A percentile compares a stretch with the other conserved stretches of the same genome.
phyloP scores from a whole-genome alignment of 2,329 filamentous ascomycete species.

The Aspergillus tanneri region DNA sequence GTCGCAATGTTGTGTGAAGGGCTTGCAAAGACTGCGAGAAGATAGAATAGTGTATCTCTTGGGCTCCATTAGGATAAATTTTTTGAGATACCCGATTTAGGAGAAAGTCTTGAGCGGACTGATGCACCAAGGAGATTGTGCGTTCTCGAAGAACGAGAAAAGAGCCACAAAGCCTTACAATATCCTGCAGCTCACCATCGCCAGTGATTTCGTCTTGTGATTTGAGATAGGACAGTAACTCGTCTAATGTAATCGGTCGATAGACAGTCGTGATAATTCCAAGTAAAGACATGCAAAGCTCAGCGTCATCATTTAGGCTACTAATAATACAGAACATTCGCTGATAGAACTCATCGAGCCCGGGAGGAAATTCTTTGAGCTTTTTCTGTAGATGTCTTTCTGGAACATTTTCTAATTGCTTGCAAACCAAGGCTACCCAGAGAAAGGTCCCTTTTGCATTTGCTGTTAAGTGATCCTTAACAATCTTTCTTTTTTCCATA shows the following conservation, averaged over 20 bases:
- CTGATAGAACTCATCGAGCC: conserved; percentile 21
- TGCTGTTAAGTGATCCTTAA: conserved; percentile 22
- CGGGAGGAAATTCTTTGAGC: conserved; percentile 11
- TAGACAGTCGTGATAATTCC: conserved; percentile 29
- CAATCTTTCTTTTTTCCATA: conserved; percentile 7
- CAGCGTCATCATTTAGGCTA: conserved; percentile 25
- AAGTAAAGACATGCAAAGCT: conserved; percentile 39
- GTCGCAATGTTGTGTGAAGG: conserved; percentile 30
- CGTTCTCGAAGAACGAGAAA: conserved; percentile 21
- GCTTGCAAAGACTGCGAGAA: conserved; percentile 36
- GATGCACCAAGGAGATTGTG: conserved; percentile 27
- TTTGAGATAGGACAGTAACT: conserved; percentile 27
- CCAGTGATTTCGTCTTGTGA: not conserved
- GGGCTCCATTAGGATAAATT: conserved; percentile 31
- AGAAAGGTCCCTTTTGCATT: conserved; percentile 41
- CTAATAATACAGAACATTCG: conserved; percentile 19
- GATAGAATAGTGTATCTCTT: conserved; percentile 31
- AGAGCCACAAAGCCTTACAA: conserved; percentile 26
- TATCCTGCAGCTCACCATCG: conserved; percentile 10
- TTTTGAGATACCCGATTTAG: conserved; percentile 2
- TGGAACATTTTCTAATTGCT: conserved; percentile 22
- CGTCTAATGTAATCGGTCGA: conserved; percentile 39
- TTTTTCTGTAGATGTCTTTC: conserved; percentile 1
- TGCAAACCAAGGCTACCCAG: conserved; percentile 41
- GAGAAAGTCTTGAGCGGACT: conserved; percentile 30